A percentile compares a stretch with the other conserved stretches of the same genome.
Conservation (phyloP, 2,329 filamentous ascomycete species). For the Pseudogymnoascus sp. region DNA sequence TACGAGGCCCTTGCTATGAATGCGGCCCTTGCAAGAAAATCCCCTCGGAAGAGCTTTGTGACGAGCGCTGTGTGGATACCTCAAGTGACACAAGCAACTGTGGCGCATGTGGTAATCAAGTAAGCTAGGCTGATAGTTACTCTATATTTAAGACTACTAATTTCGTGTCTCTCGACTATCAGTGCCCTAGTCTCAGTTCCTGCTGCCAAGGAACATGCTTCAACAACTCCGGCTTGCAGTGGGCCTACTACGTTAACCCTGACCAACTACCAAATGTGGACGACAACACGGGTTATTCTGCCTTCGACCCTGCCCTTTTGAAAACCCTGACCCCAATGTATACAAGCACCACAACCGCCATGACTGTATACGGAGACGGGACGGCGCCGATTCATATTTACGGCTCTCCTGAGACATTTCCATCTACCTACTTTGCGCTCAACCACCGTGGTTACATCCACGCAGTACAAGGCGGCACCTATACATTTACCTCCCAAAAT, state of each 20-base stretch:
- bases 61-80: background rate
- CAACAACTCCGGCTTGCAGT: constrained; percentile 10
- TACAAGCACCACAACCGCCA: background rate
- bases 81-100: background rate
- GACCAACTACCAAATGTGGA: background rate
- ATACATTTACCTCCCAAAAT: constrained; percentile 19
- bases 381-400: background rate
- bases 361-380: background rate
- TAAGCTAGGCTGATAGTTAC: background rate
- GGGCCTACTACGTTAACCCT: background rate
- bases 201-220: background rate
- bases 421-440: constrained; percentile 11
- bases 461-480: constrained; percentile 19
- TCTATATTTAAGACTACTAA: background rate
- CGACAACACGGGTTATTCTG: background rate
- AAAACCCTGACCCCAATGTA: background rate
- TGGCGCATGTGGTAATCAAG: background rate
- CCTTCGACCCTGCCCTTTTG: constrained; percentile 2
- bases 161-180: background rate
- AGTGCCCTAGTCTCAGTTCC: background rate
- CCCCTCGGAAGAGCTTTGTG: background rate
- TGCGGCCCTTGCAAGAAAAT: background rate
- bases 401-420: background rate
- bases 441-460: constrained; percentile 20
- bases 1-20: background rate